Evolutionary conservation across 2,329 filamentous ascomycete genomes (phyloP).

Genomic region (Fusarium phyllophilum): DNA sequence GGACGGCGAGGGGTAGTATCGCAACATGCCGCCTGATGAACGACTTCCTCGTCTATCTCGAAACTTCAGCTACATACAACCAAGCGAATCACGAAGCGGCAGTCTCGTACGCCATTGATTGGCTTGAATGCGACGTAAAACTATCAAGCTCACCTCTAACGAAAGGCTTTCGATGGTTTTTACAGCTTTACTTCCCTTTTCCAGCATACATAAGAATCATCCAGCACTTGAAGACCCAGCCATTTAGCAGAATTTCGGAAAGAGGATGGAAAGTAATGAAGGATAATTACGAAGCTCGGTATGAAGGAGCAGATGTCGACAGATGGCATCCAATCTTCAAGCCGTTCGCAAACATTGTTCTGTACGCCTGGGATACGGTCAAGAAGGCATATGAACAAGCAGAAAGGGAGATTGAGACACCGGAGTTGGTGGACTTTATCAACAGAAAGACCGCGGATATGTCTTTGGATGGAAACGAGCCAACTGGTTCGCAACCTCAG

Average conservation of each 20-base stretch:
- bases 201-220: conserved; percentile 54
- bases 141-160: conserved; percentile 46
- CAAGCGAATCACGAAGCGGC: conserved; percentile 46
- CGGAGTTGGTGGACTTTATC: background rate
- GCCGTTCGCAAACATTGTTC: background rate
- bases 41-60: conserved; percentile 50
- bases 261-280: background rate
- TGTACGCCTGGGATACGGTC: background rate
- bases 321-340: background rate
- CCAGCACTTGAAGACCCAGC: conserved; percentile 44
- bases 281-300: background rate
- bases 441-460: background rate
- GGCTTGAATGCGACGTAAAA: conserved; percentile 52
- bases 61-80: conserved; percentile 34
- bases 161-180: conserved; percentile 51
- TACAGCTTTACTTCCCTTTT: conserved; percentile 52
- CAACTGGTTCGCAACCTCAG: rapidly evolving
- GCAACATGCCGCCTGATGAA: conserved; percentile 62
- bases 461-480: rapidly evolving
- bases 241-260: background rate
- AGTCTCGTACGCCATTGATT: conserved; percentile 45
- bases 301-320: background rate
- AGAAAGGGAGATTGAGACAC: background rate
- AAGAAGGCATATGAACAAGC: background rate
- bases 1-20: conserved; percentile 54